Base-by-base conservation (phyloP, 495 filamentous ascomycete genomes). In the Acidiella bohemica region DNA sequence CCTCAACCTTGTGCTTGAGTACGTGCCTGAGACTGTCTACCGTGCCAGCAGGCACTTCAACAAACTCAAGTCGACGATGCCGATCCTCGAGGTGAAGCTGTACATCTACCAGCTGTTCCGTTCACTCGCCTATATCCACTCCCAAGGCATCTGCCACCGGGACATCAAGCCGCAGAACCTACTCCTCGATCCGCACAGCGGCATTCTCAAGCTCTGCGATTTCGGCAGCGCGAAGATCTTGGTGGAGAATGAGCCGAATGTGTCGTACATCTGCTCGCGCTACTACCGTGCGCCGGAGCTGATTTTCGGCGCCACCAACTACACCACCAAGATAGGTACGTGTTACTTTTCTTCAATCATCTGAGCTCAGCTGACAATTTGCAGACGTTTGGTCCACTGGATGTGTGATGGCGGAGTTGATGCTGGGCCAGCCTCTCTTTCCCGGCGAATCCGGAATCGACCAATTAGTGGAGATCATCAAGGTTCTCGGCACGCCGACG, bases 61-160 rank as follows among this genome's bases (percentile, higher is more conserved):
- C 69, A 99, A 96, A 68, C 75, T 96, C 75, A 99, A 99, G 74
- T 93, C 90, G 5, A 95, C 92, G 12, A 99, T 99, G 90, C 90
- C 90, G 18, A 94, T 84, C 59, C 72, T 99, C 37, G 90, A 96
- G 60, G 85, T 96, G 55, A 99, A 99, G 65, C 79, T 99, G 34
- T 99, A 95, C 68, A 96, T 94, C 59, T 99, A 99, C 63, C 90
- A 99, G 66, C 78, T 99, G 21, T 99, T 99, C 72, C 78, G 90
- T 44, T 93, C 90, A 26, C 72, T 99, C 47, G 90, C 90, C 36
- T 99, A 96, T 63, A 99, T 99, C 53, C 90, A 99, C 62, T 99
- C 92, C 1, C 90, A 94, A 67, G 90, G 90, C 40, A 99, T 99
- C 66, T 96, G 90, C 62, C 90, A 99, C 59, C 76, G 92, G 53